Evolutionary conservation across 2,329 filamentous ascomycete species (phyloP).

Genomic region (Hypocreales sp.): DNA sequence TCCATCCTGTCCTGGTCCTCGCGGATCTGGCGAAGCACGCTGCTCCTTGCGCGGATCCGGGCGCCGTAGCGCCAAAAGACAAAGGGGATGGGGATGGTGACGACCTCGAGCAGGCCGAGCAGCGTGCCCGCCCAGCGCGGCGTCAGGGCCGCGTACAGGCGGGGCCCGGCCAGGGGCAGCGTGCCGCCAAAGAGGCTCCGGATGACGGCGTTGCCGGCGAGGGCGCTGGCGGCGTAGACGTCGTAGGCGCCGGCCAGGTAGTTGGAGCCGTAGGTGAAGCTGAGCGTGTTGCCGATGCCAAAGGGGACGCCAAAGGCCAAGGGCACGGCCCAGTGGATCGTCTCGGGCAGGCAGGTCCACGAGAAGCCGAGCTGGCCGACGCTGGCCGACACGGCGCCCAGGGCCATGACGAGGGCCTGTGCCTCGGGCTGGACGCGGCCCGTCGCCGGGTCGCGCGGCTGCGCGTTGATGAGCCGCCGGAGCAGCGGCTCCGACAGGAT

Average conservation of each 20-base stretch:
- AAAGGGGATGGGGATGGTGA: slow-evolving; percentile 64
- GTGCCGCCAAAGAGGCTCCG: slow-evolving; percentile 61
- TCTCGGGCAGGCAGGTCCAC: slow-evolving; percentile 67
- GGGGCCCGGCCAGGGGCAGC: slow-evolving; percentile 57
- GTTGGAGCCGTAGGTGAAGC: slow-evolving; percentile 72
- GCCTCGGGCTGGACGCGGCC: slow-evolving; percentile 64
- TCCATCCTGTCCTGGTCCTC: slow-evolving; percentile 25
- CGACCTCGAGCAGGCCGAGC: slow-evolving; percentile 56
- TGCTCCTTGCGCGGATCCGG: slow-evolving; percentile 34
- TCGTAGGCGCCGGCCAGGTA: slow-evolving; percentile 69
- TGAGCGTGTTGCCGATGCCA: slow-evolving; percentile 57
- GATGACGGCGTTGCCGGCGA: slow-evolving; percentile 67
- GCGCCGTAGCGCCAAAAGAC: slow-evolving; percentile 55
- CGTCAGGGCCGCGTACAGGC: slow-evolving; percentile 53
- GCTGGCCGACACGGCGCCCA: slow-evolving; percentile 59
- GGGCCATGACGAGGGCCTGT: slow-evolving; percentile 63
- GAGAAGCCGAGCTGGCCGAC: slow-evolving; percentile 74
- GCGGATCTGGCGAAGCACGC: slow-evolving; percentile 26
- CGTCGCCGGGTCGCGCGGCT: slow-evolving; percentile 59
- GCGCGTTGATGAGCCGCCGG: slow-evolving; percentile 61
- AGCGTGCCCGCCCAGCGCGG: slow-evolving; percentile 70
- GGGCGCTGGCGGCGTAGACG: slow-evolving; percentile 66
- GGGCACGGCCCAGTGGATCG: slow-evolving; percentile 70
- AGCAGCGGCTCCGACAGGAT: slow-evolving; percentile 55
- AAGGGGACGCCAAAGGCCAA: slow-evolving; percentile 69